These are phyloP conservation scores for Blepharisma stoltei DNA, from an alignment of 73 alveolate genomes.

Conservation along the genomic window DNA sequence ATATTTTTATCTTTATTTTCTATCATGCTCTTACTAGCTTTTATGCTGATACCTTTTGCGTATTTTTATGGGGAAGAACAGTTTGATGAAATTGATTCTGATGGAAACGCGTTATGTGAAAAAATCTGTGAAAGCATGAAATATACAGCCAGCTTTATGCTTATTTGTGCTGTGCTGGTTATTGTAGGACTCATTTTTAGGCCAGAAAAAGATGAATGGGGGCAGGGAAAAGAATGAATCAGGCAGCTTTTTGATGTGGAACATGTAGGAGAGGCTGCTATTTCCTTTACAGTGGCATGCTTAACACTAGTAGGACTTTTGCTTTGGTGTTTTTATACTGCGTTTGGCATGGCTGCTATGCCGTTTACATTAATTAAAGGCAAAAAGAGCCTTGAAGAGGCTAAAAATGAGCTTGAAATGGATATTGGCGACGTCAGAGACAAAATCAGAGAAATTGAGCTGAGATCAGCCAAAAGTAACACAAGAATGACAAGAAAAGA, in stretches of 20 bases:
- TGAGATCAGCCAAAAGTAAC: constrained; percentile 43
- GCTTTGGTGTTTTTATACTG: constrained; percentile 35
- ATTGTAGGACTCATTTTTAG: constrained; percentile 29
- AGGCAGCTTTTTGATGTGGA: constrained; percentile 39
- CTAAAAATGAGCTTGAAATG: constrained; percentile 37
- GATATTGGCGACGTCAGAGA: constrained; percentile 51
- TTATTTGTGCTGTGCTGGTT: constrained; percentile 20
- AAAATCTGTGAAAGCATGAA: constrained; percentile 24
- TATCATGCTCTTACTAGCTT: constrained; percentile 42
- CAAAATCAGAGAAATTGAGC: constrained; percentile 53
- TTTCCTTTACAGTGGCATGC: constrained; percentile 44
- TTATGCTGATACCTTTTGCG: constrained; percentile 57
- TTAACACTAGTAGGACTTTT: constrained; percentile 41
- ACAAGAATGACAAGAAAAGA: constrained; percentile 50
- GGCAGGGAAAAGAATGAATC: constrained; percentile 31
- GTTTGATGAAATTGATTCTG: constrained; percentile 44
- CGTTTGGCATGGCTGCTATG: constrained; percentile 58
- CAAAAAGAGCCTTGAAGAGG: constrained; percentile 45
- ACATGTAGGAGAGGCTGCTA: constrained; percentile 46
- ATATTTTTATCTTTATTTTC: constrained; percentile 25
- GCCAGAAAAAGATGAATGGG: constrained; percentile 24
- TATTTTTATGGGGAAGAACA: constrained; percentile 60
- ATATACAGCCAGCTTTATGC: constrained; percentile 15
- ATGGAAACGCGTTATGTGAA: constrained; percentile 23
- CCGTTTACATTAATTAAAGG: constrained; percentile 53